Evolutionary conservation across 2,329 filamentous ascomycete genomes (phyloP).

Genomic region (Penicillium sp.): DNA sequence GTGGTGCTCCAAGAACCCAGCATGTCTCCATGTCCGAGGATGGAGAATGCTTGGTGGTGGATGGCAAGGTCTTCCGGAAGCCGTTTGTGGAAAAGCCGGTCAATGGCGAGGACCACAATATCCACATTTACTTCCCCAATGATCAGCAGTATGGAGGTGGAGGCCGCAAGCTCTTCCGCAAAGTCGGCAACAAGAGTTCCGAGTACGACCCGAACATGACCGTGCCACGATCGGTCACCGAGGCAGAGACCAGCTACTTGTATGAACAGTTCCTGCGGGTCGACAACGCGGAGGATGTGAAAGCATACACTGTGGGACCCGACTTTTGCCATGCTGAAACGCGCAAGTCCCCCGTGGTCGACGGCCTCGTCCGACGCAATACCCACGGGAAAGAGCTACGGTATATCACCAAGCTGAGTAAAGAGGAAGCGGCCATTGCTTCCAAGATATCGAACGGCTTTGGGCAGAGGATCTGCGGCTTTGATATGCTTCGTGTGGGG

Average conservation of each 20-base stretch:
- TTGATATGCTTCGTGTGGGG: conserved; percentile 84
- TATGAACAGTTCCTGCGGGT: conserved; percentile 97
- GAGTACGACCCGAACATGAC: conserved; percentile 81
- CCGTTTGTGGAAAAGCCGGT: conserved; percentile 98
- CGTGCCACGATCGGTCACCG: conserved; percentile 78
- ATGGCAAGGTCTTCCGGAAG: conserved; percentile 79
- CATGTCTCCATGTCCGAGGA: conserved; percentile 87
- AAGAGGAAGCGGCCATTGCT: conserved; percentile 83
- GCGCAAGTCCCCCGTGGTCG: conserved; percentile 93
- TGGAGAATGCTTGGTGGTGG: conserved; percentile 83
- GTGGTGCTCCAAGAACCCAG: conserved; percentile 59
- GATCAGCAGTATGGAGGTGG: conserved; percentile 75
- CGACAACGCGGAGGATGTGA: conserved; percentile 97
- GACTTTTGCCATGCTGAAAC: conserved; percentile 96
- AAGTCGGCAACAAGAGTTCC: conserved; percentile 98
- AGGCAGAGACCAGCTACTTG: conserved; percentile 81
- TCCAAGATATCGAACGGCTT: conserved; percentile 89
- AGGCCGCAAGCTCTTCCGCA: conserved; percentile 88
- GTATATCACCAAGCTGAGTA: conserved; percentile 83
- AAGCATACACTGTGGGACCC: conserved; percentile 94
- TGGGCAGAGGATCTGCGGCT: conserved; percentile 92
- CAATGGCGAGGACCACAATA: conserved; percentile 98
- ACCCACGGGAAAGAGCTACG: conserved; percentile 96
- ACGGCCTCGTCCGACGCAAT: conserved; percentile 92
- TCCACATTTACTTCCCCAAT: conserved; percentile 94